Evolutionary conservation across 768 basidiomycete genomes (phyloP), one percentile per base, ranked within the genome.

Genomic region (Lactifluus pinguis): DNA sequence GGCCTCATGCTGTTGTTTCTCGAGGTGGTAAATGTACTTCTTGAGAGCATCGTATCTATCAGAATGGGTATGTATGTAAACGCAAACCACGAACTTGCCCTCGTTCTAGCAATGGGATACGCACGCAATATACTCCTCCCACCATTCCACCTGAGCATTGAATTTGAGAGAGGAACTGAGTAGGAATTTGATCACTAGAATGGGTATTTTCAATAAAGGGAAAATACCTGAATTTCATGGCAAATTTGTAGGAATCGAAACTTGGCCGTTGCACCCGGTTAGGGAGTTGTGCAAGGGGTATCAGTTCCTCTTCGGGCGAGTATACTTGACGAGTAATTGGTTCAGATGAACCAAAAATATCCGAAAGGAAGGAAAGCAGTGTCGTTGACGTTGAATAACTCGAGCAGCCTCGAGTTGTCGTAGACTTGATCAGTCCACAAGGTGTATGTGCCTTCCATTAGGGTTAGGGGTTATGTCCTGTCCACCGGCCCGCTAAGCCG

Each of bases 141-240:
- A 89, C 92, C 92, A 94, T 53, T 95, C 92, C 0, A 91, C 78
- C 29, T 93, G 87, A 3, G 91, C 89, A 67, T 95, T 95, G 74
- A 94, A 94, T 72, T 92, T 90, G 68, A 94, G 80, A 9, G 90
- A 88, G 36, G 88, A 89, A 68, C 88, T 90, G 30, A 30, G 52
- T 36, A 32, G 13, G 6, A 14, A 44, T 38, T 10, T n/a, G 19
- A 48, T 2, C 17, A 15, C 21, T 32, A 17, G 42, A 17, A 36
- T 7, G 4, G 30, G 52, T 17, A 45, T 45, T 17, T 30, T 55
- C 19, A 45, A 38, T 9, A 32, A 39, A 29, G 49, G 38, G 51
- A 57, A 29, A 68, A 59, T 62, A 83, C 83, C 83, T 84, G 69
- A 84, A 85, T 70, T 83, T 85, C 83, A 85, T 85, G 57, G 63